Percentiles rank a stretch among this genome's conserved stretches.
phyloP scores from a whole-genome alignment of 805 yeast genomes.

The Kregervanrija pseudodelftensis region DNA sequence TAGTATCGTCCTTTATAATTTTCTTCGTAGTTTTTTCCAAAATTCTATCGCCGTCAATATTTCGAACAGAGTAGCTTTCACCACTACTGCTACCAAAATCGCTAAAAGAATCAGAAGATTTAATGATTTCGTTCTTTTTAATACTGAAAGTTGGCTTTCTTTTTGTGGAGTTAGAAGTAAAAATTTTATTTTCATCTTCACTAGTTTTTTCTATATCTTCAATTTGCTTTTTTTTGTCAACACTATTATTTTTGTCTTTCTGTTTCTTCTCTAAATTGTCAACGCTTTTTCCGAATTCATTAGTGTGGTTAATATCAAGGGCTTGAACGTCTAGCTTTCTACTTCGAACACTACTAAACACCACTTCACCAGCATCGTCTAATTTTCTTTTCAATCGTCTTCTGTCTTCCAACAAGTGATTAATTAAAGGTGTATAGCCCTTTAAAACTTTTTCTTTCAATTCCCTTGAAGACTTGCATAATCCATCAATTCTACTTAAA shows the following conservation, averaged over 20 bases:
- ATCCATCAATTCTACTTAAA: neutral
- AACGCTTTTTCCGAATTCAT: too few relatives aligned
- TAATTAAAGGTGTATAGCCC: constrained; percentile 5
- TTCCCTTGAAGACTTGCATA: neutral
- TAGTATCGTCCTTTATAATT: too few relatives aligned
- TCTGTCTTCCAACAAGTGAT: constrained; percentile 1
- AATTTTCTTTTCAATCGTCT: neutral
- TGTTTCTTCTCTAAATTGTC: neutral
- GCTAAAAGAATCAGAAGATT: too few relatives aligned
- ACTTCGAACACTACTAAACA: constrained; percentile 1
- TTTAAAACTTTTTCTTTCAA: constrained; percentile 3
- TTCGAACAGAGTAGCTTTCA: too few relatives aligned
- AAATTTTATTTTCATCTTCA: too few relatives aligned
- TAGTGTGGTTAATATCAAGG: too few relatives aligned
- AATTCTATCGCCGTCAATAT: too few relatives aligned
- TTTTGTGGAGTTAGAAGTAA: too few relatives aligned
- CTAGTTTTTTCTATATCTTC: neutral
- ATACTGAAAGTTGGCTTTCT: too few relatives aligned
- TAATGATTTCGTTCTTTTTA: too few relatives aligned
- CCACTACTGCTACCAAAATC: too few relatives aligned
- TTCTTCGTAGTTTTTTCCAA: too few relatives aligned
- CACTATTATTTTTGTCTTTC: neutral
- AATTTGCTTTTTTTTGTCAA: neutral
- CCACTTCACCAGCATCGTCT: neutral
- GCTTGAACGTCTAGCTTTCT: neutral